These are phyloP conservation scores for Sclerotinia minor DNA, from an alignment of 2,329 filamentous ascomycete species.

Conservation along the genomic window DNA sequence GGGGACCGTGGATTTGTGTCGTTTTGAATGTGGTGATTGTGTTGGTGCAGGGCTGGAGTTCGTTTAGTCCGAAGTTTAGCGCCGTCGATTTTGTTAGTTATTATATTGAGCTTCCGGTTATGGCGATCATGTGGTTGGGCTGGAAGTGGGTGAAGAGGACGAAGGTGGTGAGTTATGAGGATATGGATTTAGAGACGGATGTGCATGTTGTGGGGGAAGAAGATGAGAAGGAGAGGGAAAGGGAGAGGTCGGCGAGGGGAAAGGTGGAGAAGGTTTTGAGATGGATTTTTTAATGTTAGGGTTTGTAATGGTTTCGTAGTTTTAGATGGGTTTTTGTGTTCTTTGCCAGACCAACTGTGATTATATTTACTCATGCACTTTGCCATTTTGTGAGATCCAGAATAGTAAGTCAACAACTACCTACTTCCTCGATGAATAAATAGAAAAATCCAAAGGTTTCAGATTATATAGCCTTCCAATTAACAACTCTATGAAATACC, in stretches of 20 bases:
- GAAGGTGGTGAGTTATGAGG: constrained; percentile 46
- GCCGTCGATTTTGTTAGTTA: constrained; percentile 62
- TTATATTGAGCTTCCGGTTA: constrained; percentile 63
- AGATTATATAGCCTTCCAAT: too few species aligned
- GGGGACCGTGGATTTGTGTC: constrained; percentile 58
- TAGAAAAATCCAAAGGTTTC: too few species aligned
- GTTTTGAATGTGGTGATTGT: constrained; percentile 60
- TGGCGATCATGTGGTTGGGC: constrained; percentile 54
- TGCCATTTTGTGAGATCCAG: too few species aligned
- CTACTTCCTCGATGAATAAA: too few species aligned
- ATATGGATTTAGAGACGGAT: constrained; percentile 55
- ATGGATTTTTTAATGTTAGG: constrained; percentile 36
- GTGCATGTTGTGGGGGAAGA: constrained; percentile 42
- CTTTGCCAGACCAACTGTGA: neutral
- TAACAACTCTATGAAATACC: too few species aligned
- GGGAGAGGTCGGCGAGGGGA: constrained; percentile 35
- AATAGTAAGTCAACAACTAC: too few species aligned
- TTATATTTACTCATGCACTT: too few species aligned
- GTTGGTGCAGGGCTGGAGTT: constrained; percentile 63
- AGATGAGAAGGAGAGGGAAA: constrained; percentile 35
- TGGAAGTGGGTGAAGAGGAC: constrained; percentile 57
- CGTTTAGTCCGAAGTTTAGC: constrained; percentile 59
- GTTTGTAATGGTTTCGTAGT: too few species aligned
- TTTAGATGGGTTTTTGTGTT: neutral
- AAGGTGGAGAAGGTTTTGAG: constrained; percentile 35